These are phyloP conservation scores for Bipolaris sorokiniana DNA, from an alignment of 2,329 filamentous ascomycete species.

Conservation along the genomic window DNA sequence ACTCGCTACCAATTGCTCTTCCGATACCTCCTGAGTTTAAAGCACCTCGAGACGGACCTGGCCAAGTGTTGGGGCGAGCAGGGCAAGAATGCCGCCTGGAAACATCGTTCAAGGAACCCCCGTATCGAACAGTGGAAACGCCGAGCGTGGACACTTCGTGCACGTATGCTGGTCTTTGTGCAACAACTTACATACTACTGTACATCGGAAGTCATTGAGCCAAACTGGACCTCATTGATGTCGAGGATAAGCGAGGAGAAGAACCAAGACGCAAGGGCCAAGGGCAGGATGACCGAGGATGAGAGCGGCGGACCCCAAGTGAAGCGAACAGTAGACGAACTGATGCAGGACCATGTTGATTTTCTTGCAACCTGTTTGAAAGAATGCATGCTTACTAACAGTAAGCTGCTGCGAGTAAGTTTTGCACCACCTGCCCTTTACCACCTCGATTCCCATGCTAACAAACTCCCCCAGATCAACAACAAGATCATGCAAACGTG, in stretches of 20 bases:
- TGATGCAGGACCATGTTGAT: slow-evolving; percentile 99
- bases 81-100: slow-evolving; percentile 80
- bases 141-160: slow-evolving; percentile 86
- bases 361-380: slow-evolving; percentile 97
- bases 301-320: slow-evolving; percentile 51
- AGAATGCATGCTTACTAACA: slow-evolving; percentile 98
- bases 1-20: slow-evolving; percentile 96
- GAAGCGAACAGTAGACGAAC: slow-evolving; percentile 88
- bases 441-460: slow-evolving; percentile 1
- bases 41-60: slow-evolving; percentile 86
- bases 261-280: slow-evolving; percentile 56
- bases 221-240: slow-evolving; percentile 96
- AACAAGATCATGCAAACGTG: slow-evolving; percentile 97
- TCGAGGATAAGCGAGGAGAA: slow-evolving; percentile 71
- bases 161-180: slow-evolving; percentile 95
- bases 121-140: slow-evolving; percentile 91
- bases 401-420: slow-evolving; percentile 84
- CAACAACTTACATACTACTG: slow-evolving; percentile 97
- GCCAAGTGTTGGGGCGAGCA: slow-evolving; percentile 91
- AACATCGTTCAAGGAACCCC: slow-evolving; percentile 74
- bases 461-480: slow-evolving; percentile 71
- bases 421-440: not conserved
- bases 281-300: slow-evolving; percentile 39
- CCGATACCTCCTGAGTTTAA: slow-evolving; percentile 86
- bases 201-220: slow-evolving; percentile 95